Evolutionary conservation across 176 grass and related monocot genomes (phyloP).

Genomic region (Zea luxurians): DNA sequence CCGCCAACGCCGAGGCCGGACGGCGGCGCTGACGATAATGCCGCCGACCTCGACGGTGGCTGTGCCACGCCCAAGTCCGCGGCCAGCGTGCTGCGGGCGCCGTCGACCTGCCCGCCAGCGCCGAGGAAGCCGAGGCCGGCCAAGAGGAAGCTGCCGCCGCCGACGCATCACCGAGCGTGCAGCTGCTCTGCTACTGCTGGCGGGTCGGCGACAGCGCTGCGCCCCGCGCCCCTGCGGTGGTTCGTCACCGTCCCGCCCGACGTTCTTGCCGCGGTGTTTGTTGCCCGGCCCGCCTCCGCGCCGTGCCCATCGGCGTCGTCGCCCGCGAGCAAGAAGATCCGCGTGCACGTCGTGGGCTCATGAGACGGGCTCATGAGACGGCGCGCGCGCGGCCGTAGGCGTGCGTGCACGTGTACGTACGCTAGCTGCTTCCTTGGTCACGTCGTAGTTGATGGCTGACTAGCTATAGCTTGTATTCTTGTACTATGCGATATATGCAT

Average conservation of each 20-base stretch:
- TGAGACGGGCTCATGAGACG: constrained; percentile 1
- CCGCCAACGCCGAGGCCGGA: neutral
- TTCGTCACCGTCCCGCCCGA: constrained; percentile 44
- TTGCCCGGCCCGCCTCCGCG: constrained; percentile 1
- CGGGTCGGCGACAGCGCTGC: neutral
- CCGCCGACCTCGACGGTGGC: neutral
- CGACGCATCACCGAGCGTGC: neutral
- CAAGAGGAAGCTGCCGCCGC: neutral
- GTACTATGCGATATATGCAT: neutral
- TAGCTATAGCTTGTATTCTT: neutral
- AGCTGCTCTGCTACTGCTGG: neutral
- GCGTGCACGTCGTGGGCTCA: constrained; percentile 37
- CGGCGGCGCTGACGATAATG: neutral
- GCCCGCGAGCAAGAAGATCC: constrained; percentile 41
- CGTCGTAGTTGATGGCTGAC: neutral
- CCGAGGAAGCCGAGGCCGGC: constrained; percentile 50
- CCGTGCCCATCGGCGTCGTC: neutral
- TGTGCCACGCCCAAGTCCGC: constrained; percentile 49
- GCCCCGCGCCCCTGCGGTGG: neutral
- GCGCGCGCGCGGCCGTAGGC: no score
- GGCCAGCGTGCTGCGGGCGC: constrained; percentile 13
- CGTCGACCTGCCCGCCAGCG: constrained; percentile 45
- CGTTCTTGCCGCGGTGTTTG: constrained; percentile 44
- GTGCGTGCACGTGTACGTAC: neutral
- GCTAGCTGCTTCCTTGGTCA: neutral